Base-by-base conservation (phyloP, 75 land plant genomes). In the Pinus taeda region DNA sequence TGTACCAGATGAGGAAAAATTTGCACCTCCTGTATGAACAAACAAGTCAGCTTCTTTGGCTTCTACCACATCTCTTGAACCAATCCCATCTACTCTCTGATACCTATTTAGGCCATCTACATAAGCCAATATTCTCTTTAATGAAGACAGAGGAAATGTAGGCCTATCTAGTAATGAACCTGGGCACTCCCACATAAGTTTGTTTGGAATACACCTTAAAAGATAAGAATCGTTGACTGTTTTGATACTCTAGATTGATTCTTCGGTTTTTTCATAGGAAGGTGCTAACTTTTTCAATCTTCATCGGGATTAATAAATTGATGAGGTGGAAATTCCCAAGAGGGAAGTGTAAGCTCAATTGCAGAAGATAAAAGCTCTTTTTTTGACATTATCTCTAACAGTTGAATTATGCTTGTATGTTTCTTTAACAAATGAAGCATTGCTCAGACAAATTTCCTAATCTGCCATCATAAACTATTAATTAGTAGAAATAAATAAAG, bases 171-270 rank as follows among this genome's bases (percentile, higher is more conserved):
- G 84, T 49, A 82, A 81, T n/a, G 81, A 72, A 79, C 84, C 90
- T 60, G 98, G 92, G 73, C 94, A 92, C 57, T 96, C 99, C 99
- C 99, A 96, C 58, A 77, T 37, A 79, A 90, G 90, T 74, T 74
- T 88, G 11, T 88, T 94, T 22, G 74, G 81, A 60, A 87, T 49
- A 22, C 74, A 85, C 60, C 76, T 83, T 15, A 78, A 26, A n/a
- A 33, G 33, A 26, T 24, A 62, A 14, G 57, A 5, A 21, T 82
- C 80, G 22, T 74, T 79, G 12, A 36, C 49, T 58, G 69, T 78
- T 67, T 83, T 80, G 21, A 53, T 30, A 60, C 15, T 67, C 63
- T 60, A 74, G 67, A 80, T 78, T 22, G 70, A 24, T 60, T 81
- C 77, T 69, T 75, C 55, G 21, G 79, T 20, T 21, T 59, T 67